Conservation (phyloP, 352 stramenopile genomes). For the Phytophthora cactorum region DNA sequence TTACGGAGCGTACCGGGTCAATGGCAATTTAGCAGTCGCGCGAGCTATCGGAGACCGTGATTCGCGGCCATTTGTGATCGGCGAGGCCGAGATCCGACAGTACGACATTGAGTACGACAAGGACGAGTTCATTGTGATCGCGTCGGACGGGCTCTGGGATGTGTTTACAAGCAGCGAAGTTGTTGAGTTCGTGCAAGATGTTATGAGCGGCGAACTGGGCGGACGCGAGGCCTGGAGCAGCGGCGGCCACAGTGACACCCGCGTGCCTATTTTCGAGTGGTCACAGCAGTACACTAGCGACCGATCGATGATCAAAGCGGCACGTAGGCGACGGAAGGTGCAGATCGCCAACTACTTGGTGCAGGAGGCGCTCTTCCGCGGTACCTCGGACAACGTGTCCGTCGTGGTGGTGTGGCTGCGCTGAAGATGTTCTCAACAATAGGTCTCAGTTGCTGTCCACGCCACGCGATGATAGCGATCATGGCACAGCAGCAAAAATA, state of each 20-base stretch:
- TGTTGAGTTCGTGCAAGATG: conserved; percentile 91
- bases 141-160: conserved; percentile 94
- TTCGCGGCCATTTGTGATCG: conserved; percentile 85
- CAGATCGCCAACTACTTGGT: conserved; percentile 94
- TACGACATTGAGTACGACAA: conserved; percentile 80
- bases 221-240: conserved; percentile 84
- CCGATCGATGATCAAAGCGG: conserved; percentile 90
- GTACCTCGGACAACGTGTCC: conserved; percentile 92
- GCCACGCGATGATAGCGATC: background rate
- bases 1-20: conserved; percentile 92
- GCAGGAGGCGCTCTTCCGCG: conserved; percentile 90
- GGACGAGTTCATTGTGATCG: conserved; percentile 94
- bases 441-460: background rate
- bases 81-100: conserved; percentile 80
- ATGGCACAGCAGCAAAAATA: conserved; percentile 14
- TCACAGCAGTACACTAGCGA: conserved; percentile 91
- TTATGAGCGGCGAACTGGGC: conserved; percentile 85
- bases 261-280: conserved; percentile 90
- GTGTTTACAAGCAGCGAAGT: conserved; percentile 93
- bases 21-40: conserved; percentile 92
- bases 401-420: conserved; percentile 92
- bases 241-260: conserved; percentile 80
- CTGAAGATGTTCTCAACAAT: conserved; percentile 24
- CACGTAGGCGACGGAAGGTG: conserved; percentile 82
- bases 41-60: conserved; percentile 92